Conservation (phyloP, 495 filamentous ascomycete genomes). For the Opeltia flavorubescens region DNA sequence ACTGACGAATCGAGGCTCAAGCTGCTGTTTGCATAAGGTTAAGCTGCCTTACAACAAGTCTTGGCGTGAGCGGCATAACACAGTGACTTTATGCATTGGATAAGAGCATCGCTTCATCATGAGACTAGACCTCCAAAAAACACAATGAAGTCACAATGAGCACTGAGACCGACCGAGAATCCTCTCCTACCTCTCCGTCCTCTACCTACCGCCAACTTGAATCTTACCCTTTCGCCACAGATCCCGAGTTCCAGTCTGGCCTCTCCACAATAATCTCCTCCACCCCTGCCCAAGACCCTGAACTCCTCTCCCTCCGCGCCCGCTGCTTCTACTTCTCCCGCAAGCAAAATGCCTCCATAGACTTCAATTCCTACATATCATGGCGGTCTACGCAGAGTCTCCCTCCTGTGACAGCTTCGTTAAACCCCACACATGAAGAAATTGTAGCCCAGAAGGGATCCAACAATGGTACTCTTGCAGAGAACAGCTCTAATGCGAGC, state of each 20-base stretch:
- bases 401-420: not conserved
- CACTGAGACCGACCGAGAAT: not conserved
- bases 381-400: slow-evolving; percentile 19
- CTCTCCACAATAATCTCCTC: slow-evolving; percentile 35
- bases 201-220: slow-evolving; percentile 9
- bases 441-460: not conserved
- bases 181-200: not conserved
- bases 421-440: not conserved
- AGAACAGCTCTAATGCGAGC: not conserved
- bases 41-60: too few relatives aligned
- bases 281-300: slow-evolving; percentile 25
- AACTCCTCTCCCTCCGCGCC: slow-evolving; percentile 31
- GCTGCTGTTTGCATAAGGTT: too few relatives aligned
- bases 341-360: slow-evolving; percentile 29
- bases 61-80: too few relatives aligned
- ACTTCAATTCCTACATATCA: slow-evolving; percentile 26
- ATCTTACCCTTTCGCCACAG: slow-evolving; percentile 26
- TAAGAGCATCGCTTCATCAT: too few relatives aligned
- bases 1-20: too few relatives aligned
- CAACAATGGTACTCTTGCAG: not conserved
- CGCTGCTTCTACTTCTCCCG: slow-evolving; percentile 41
- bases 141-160: not conserved
- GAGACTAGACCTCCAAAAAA: too few relatives aligned
- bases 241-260: slow-evolving; percentile 34
- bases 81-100: not conserved